Conservation (phyloP, 306 rosid species). For the Carpinus viminea region DNA sequence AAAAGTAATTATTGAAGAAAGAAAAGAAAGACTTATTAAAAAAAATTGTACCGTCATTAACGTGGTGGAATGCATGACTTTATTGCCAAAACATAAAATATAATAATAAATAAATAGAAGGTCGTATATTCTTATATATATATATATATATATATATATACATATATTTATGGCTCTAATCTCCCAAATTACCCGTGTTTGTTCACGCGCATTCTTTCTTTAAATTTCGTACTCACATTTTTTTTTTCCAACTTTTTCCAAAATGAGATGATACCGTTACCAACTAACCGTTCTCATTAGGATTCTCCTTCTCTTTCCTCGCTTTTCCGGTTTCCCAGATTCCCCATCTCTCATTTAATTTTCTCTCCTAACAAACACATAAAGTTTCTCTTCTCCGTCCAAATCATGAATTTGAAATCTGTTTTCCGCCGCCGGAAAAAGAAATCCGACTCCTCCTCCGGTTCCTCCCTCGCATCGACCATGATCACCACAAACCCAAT, state of each 20-base stretch:
- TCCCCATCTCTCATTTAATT: neutral
- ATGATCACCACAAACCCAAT: neutral
- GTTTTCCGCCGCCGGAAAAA: conserved; percentile 60
- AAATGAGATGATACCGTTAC: conserved; percentile 21
- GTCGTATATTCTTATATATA: too few species aligned
- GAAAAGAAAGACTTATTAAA: too few species aligned
- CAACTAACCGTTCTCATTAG: neutral
- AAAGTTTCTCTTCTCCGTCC: too few species aligned
- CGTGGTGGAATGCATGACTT: too few species aligned
- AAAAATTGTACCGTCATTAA: too few species aligned
- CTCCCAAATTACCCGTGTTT: conserved; percentile 5
- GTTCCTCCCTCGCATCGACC: neutral
- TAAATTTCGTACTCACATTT: conserved; percentile 11
- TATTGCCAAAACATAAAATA: too few species aligned
- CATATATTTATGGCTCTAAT: neutral
- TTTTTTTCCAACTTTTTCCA: neutral
- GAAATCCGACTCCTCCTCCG: conserved; percentile 26
- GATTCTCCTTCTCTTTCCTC: conserved; percentile 9
- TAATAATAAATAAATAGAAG: neutral
- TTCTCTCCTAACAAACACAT: neutral
- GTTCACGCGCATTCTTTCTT: conserved; percentile 18
- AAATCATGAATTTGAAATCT: conserved; percentile 64
- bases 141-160: too few species aligned
- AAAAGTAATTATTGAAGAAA: too few species aligned
- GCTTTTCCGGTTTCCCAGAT: neutral